phyloP scores from a whole-genome alignment of 192 early-diverging fungal species.

The Podila epicladia region DNA sequence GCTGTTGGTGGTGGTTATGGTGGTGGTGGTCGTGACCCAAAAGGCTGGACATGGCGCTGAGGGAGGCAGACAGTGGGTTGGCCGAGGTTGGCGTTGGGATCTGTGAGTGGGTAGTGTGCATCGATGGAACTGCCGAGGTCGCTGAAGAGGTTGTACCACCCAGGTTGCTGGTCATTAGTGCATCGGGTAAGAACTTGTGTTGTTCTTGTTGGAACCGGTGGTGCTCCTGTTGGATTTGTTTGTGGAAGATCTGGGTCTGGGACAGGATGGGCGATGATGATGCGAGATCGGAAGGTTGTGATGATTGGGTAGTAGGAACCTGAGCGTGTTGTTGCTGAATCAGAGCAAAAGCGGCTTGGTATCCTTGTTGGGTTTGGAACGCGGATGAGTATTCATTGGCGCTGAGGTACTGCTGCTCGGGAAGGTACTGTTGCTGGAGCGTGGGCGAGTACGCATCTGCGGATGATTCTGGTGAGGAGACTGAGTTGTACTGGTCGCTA shows the following conservation, averaged over 20 bases:
- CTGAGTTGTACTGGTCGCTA: neutral
- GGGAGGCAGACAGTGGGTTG: neutral
- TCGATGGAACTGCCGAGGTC: constrained; percentile 28
- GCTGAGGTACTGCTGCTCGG: neutral
- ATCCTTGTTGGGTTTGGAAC: neutral
- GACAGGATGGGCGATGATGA: constrained; percentile 11
- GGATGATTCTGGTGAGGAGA: neutral
- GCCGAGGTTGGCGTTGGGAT: constrained; percentile 19
- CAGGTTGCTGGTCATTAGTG: constrained; percentile 8
- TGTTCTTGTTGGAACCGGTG: constrained; percentile 19
- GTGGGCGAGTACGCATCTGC: neutral
- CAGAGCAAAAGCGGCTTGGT: neutral
- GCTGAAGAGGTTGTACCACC: neutral
- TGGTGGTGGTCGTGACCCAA: neutral
- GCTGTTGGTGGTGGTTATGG: neutral
- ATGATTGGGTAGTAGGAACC: neutral
- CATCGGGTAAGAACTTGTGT: constrained; percentile 21
- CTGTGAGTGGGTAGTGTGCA: constrained; percentile 1
- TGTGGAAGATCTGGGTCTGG: constrained; percentile 26
- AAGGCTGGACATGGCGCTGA: neutral
- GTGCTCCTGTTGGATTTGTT: constrained; percentile 37
- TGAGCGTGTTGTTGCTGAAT: constrained; percentile 10
- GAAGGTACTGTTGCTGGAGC: neutral
- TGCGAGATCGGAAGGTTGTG: constrained; percentile 14
- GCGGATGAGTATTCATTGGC: neutral